Evolutionary conservation across 164 flowering plant genomes (phyloP).

Genomic region (Piper betle): DNA sequence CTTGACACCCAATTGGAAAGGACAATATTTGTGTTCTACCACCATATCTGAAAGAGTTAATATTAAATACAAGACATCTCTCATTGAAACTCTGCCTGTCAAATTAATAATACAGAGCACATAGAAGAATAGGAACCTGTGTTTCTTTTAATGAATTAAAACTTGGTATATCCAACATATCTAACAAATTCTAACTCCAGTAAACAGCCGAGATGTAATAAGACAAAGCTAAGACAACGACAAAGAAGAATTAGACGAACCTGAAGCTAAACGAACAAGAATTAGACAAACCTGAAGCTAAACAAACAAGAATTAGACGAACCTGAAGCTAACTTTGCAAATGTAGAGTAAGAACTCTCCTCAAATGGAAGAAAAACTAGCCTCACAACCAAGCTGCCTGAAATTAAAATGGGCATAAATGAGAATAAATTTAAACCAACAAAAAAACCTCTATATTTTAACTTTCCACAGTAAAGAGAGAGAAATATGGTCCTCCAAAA

Average conservation of each 20-base stretch:
- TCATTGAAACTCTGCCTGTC: too few relatives aligned
- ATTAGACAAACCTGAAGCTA: background rate
- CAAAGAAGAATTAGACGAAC: background rate
- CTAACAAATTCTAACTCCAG: background rate
- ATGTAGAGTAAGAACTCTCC: slow-evolving; percentile 88
- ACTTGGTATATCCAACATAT: too few relatives aligned
- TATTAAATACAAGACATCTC: too few relatives aligned
- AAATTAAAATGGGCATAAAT: slow-evolving; percentile 5
- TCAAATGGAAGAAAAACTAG: slow-evolving; percentile 92
- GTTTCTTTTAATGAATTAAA: too few relatives aligned
- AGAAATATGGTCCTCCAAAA: background rate
- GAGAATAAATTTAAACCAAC: background rate
- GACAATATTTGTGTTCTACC: background rate
- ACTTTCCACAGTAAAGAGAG: background rate
- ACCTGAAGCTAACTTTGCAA: slow-evolving; percentile 97
- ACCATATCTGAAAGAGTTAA: too few relatives aligned
- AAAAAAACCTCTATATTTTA: background rate
- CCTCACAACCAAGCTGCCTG: slow-evolving; percentile 96
- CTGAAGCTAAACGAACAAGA: slow-evolving; percentile 3
- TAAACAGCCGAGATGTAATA: too few relatives aligned
- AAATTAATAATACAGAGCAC: too few relatives aligned
- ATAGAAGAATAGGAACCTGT: too few relatives aligned
- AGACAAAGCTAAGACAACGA: too few relatives aligned
- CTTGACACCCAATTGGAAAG: background rate
- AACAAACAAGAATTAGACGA: slow-evolving; percentile 6